A percentile compares a stretch with the other conserved stretches of the same genome.
Evolutionary conservation across 2,329 filamentous ascomycete species (phyloP).

Genomic region (Zalaria sp.): DNA sequence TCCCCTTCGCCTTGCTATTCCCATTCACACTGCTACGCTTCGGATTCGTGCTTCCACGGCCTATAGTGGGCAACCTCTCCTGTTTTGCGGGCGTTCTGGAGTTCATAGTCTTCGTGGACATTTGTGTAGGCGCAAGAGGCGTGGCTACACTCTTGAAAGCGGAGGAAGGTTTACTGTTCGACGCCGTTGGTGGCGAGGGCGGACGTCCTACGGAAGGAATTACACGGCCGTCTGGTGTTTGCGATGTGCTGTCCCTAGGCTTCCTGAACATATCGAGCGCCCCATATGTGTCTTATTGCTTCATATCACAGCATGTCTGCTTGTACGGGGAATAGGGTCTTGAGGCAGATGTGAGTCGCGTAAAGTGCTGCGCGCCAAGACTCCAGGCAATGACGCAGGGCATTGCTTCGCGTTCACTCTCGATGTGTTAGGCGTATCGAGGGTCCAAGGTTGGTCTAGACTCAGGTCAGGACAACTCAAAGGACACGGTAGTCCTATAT

Average conservation of each 20-base stretch:
- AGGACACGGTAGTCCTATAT: no score
- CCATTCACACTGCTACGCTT: constrained; percentile 19
- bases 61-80: constrained; percentile 14
- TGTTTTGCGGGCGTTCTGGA: constrained; percentile 10
- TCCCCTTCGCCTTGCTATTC: constrained; percentile 23
- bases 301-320: neutral
- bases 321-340: no score
- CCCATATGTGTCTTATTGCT: neutral
- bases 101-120: constrained; percentile 13
- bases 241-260: constrained; percentile 31
- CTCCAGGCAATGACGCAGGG: neutral
- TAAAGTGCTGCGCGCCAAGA: constrained; percentile 4
- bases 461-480: neutral
- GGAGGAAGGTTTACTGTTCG: constrained; percentile 2
- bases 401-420: neutral
- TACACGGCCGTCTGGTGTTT: constrained; percentile 18
- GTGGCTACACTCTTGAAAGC: constrained; percentile 2
- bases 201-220: constrained; percentile 35
- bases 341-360: neutral
- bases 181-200: constrained; percentile 34
- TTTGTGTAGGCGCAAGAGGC: constrained; percentile 12
- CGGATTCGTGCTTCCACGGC: constrained; percentile 16
- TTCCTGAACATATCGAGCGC: constrained; percentile 37
- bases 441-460: neutral
- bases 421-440: constrained; percentile 1